Conservation (phyloP, 257 asterid genomes). For the Linderniella brevidens region DNA sequence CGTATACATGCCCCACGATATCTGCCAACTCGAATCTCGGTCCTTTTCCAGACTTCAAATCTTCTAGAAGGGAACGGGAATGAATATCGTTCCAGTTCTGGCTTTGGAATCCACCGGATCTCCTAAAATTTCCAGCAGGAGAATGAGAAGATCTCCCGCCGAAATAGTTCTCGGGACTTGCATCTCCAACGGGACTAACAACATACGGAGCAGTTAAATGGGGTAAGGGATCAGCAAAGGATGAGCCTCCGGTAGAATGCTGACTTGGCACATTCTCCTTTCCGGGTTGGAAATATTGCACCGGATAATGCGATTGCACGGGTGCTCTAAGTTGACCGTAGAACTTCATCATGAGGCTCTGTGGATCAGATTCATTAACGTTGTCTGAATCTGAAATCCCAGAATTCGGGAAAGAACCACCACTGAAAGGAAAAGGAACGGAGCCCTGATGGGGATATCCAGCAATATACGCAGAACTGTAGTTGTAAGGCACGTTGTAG, state of each 20-base stretch:
- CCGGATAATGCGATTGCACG: conserved; percentile 13
- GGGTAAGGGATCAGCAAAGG: conserved; percentile 2
- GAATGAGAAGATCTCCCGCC: conserved; percentile 17
- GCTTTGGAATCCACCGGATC: conserved; percentile 10
- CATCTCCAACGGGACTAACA: neutral
- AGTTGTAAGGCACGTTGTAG: conserved; percentile 20
- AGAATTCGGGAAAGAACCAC: conserved; percentile 12
- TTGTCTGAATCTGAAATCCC: conserved; percentile 15
- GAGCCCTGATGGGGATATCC: conserved; percentile 22
- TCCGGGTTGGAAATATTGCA: conserved; percentile 20
- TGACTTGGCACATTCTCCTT: conserved; percentile 13
- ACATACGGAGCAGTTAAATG: conserved; percentile 10
- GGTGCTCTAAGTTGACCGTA: conserved; percentile 19
- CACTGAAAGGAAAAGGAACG: conserved; percentile 11
- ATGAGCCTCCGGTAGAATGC: conserved; percentile 13
- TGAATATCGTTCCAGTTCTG: conserved; percentile 14
- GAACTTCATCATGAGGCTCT: conserved; percentile 14
- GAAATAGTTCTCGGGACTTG: conserved; percentile 9
- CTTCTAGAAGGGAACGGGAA: conserved; percentile 33
- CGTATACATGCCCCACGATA: conserved; percentile 37
- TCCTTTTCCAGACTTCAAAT: conserved; percentile 44
- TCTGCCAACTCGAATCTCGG: conserved; percentile 33
- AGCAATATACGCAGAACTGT: conserved; percentile 17
- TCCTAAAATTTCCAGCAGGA: conserved; percentile 10
- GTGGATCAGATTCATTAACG: conserved; percentile 13